Evolutionary conservation across 495 filamentous ascomycete species (phyloP).

Genomic region (Wilcoxina mikolae): DNA sequence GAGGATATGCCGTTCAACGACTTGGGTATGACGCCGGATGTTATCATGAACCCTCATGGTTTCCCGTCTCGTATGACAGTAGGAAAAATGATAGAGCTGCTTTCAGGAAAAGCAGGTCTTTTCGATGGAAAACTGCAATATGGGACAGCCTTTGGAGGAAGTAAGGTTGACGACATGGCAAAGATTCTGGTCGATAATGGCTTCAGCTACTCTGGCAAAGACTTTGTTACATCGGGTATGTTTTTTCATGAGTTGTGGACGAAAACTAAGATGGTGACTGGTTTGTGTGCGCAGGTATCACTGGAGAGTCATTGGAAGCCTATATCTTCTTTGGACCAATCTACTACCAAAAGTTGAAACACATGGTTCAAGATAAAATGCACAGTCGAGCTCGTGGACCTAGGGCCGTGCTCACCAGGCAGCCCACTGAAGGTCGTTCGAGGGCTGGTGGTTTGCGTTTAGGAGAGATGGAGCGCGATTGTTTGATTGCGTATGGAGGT

Average conservation of each 20-base stretch:
- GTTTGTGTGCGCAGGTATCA: slow-evolving; percentile 41
- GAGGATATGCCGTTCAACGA: slow-evolving; percentile 96
- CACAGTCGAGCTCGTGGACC: slow-evolving; percentile 85
- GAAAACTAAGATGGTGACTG: neutral
- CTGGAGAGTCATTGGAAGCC: slow-evolving; percentile 78
- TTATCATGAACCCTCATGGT: slow-evolving; percentile 99
- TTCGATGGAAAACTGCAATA: slow-evolving; percentile 68
- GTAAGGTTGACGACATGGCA: slow-evolving; percentile 80
- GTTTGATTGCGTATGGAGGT: slow-evolving; percentile 80
- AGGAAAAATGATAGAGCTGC: slow-evolving; percentile 89
- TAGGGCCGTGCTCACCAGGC: slow-evolving; percentile 68
- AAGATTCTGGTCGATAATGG: slow-evolving; percentile 68
- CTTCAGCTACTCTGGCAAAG: slow-evolving; percentile 91
- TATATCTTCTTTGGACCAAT: slow-evolving; percentile 98
- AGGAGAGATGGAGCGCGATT: slow-evolving; percentile 98
- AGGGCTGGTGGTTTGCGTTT: slow-evolving; percentile 82
- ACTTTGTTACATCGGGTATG: slow-evolving; percentile 77
- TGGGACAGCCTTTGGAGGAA: slow-evolving; percentile 89
- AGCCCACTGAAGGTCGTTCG: slow-evolving; percentile 91
- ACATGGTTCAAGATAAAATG: slow-evolving; percentile 99
- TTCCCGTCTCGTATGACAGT: slow-evolving; percentile 99
- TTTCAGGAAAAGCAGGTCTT: slow-evolving; percentile 87
- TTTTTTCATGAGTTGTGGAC: too few species aligned
- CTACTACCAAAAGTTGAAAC: slow-evolving; percentile 99
- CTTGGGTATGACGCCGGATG: slow-evolving; percentile 75